Evolutionary conservation across 163 green algal species (phyloP).

Genomic region (Trebouxiophyceae sp.): DNA sequence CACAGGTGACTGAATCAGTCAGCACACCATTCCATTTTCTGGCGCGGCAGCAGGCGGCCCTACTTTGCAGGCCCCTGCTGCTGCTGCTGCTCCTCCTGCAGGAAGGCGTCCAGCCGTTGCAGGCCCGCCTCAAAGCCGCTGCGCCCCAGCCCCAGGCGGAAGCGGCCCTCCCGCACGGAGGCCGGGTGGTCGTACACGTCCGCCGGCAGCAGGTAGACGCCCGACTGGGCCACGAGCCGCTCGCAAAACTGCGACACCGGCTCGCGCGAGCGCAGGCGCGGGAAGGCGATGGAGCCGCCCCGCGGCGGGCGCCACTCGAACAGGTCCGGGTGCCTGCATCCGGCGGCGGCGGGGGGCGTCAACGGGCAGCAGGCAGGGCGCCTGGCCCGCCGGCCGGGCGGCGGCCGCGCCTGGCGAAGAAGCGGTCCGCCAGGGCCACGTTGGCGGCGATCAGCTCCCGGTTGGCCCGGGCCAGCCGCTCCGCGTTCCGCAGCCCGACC

Average conservation of each 20-base stretch:
- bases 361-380: too few species aligned
- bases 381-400: slow-evolving; percentile 2
- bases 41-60: too few species aligned
- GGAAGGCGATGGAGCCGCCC: slow-evolving; percentile 28
- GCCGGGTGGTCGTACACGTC: slow-evolving; percentile 23
- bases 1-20: too few species aligned
- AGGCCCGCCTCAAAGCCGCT: slow-evolving; percentile 12
- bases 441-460: slow-evolving; percentile 26
- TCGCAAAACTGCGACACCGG: slow-evolving; percentile 16
- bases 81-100: too few species aligned
- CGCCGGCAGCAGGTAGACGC: slow-evolving; percentile 34
- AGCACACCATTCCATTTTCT: too few species aligned
- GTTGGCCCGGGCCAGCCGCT: slow-evolving; percentile 24
- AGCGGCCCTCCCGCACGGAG: slow-evolving; percentile 9
- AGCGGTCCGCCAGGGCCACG: slow-evolving; percentile 9
- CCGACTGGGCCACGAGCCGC: slow-evolving; percentile 11
- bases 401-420: slow-evolving; percentile 13
- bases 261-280: slow-evolving; percentile 10
- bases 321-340: too few species aligned
- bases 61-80: too few species aligned
- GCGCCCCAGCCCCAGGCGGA: slow-evolving; percentile 31
- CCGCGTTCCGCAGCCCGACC: slow-evolving; percentile 26
- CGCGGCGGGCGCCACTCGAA: slow-evolving; percentile 15
- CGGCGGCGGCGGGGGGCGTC: too few species aligned
- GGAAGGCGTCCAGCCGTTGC: slow-evolving; percentile 6